phyloP scores from a whole-genome alignment of 2,329 filamentous ascomycete genomes.

The Fusarium haematococcum region DNA sequence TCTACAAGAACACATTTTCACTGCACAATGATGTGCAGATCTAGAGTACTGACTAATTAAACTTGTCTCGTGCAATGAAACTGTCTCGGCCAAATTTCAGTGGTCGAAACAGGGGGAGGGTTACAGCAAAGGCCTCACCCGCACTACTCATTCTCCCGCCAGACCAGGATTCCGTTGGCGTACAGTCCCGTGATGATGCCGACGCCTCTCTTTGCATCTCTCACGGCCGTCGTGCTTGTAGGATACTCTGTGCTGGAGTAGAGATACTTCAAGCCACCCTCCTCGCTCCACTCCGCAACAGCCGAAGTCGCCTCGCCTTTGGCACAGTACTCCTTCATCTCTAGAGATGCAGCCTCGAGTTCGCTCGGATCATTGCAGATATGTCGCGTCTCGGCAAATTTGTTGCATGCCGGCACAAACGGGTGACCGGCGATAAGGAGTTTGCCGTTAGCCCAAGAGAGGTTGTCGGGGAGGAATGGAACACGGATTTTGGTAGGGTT shows the following conservation, averaged over 20 bases:
- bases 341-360: constrained; percentile 34
- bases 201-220: constrained; percentile 45
- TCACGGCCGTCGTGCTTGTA: constrained; percentile 49
- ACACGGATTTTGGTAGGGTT: constrained; percentile 28
- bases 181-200: constrained; percentile 55
- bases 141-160: constrained; percentile 28
- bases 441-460: constrained; percentile 46
- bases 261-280: constrained; percentile 47
- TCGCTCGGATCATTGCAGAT: constrained; percentile 50
- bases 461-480: constrained; percentile 56
- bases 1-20: neutral
- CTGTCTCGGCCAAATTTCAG: neutral
- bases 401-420: constrained; percentile 47
- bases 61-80: neutral
- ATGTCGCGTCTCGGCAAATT: constrained; percentile 48
- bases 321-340: neutral
- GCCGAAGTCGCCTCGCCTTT: constrained; percentile 40
- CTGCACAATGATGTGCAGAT: neutral
- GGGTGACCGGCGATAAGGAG: constrained; percentile 57
- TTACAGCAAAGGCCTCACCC: too few species aligned
- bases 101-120: neutral
- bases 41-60: neutral
- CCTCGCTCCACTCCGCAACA: constrained; percentile 52
- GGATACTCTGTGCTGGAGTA: constrained; percentile 51
- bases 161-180: constrained; percentile 50